Conservation (phyloP, 257 asterid species). For the Jacaranda copaia region DNA sequence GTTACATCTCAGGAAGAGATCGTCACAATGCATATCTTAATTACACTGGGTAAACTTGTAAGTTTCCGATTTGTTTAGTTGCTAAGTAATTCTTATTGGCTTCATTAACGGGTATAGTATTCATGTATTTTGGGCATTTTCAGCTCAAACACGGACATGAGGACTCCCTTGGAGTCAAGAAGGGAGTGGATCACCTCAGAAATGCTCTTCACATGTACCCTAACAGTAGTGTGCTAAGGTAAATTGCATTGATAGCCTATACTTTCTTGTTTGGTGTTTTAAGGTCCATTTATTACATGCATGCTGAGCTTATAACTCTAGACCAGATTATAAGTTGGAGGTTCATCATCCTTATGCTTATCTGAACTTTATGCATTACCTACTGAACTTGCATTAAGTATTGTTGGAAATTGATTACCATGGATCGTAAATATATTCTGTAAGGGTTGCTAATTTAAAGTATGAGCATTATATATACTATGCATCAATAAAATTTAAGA, state of each 20-base stretch:
- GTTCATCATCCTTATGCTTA: too few relatives aligned
- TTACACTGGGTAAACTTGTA: conserved; percentile 83
- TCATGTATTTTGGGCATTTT: conserved; percentile 39
- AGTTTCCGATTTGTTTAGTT: conserved; percentile 43
- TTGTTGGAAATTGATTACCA: too few relatives aligned
- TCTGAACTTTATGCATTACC: too few relatives aligned
- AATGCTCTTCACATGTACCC: conserved; percentile 92
- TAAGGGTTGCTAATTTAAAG: too few relatives aligned
- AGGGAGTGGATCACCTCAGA: conserved; percentile 80
- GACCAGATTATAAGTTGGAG: background rate
- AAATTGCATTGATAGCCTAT: conserved; percentile 10
- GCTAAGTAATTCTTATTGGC: conserved; percentile 23
- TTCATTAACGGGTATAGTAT: conserved; percentile 4
- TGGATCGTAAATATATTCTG: too few relatives aligned
- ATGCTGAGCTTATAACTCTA: conserved; percentile 20
- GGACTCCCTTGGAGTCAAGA: conserved; percentile 63
- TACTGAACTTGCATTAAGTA: too few relatives aligned
- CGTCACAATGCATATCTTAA: conserved; percentile 69
- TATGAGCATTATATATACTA: too few relatives aligned
- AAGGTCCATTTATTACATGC: background rate
- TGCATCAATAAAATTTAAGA: too few relatives aligned
- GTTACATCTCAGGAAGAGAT: conserved; percentile 64
- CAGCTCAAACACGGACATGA: conserved; percentile 72
- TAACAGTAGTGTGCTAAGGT: conserved; percentile 78
- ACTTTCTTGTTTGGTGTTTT: conserved; percentile 7